These are phyloP conservation scores for Candida corydali DNA, from an alignment of 805 yeast genomes.

Conservation along the genomic window DNA sequence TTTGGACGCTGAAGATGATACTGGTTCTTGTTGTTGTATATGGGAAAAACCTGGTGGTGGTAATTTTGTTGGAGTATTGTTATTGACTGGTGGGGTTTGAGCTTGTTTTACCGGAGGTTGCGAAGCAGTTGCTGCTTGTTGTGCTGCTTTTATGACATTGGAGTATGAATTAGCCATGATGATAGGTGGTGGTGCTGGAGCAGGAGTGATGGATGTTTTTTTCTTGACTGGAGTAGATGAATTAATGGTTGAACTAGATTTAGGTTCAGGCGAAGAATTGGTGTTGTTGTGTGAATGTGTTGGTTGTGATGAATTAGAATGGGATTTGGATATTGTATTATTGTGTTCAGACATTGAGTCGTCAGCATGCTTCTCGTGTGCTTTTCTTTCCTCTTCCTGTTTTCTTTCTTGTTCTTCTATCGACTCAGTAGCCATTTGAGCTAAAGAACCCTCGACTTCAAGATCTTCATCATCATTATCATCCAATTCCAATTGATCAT, in stretches of 20 bases:
- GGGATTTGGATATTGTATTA: not conserved
- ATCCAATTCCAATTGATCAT: conserved; percentile 77
- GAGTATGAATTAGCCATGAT: conserved; percentile 16
- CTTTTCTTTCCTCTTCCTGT: conserved; percentile 1
- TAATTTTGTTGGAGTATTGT: conserved; percentile 7
- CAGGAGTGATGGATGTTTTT: conserved; percentile 14
- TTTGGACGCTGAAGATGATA: conserved; percentile 15
- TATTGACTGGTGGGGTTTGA: conserved; percentile 9
- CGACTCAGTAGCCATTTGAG: conserved; percentile 18
- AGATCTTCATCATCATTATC: conserved; percentile 42
- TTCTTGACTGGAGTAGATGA: conserved; percentile 16
- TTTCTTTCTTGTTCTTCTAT: conserved; percentile 13
- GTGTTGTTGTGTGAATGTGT: conserved; percentile 12
- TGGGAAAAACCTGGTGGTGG: not conserved
- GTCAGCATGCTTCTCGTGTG: not conserved
- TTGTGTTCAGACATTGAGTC: not conserved
- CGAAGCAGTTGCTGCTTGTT: conserved; percentile 10
- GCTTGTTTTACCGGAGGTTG: conserved; percentile 7
- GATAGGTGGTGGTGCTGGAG: conserved; percentile 23
- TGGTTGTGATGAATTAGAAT: conserved; percentile 8
- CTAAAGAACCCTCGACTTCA: conserved; percentile 16
- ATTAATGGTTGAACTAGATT: conserved; percentile 2
- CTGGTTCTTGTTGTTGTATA: conserved; percentile 9
- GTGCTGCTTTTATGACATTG: conserved; percentile 21
- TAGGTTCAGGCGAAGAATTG: conserved; percentile 11